Base-by-base conservation (phyloP, 202 grass and related monocot species). In the Eragrostis tef region DNA sequence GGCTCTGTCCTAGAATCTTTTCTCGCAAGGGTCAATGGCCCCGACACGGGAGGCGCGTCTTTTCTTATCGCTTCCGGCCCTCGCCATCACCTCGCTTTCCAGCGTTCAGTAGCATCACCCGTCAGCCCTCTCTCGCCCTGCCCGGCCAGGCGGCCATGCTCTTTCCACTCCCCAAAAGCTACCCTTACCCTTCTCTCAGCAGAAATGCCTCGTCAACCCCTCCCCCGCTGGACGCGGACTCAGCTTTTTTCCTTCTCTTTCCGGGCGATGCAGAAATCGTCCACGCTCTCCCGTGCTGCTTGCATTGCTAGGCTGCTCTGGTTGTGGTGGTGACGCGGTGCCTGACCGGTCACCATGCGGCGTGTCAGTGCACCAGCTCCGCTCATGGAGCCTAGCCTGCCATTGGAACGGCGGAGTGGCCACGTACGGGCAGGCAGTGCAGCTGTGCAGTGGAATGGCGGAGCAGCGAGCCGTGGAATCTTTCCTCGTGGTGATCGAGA, bases 1-100 rank as follows among this genome's bases (percentile, higher is more conserved):
- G 3, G 0, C 0, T 24, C 25, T 74, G 27, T 9, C 61, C 41
- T 16, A 70, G 45, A 75, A 84, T 74, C 69, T 75, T 69, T 79
- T 84, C 67, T 3, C 3, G 36, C 86, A 15, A 19, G 63, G 50
- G 49, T 84, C 74, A 88, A 79, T 84, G 67, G 22, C 50, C 73
- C 67, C 24, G 12, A 13, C 45, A 58, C 36, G 21, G 78, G 44
- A 21, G 10, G 46, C 65, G 4, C 46, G 73, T 43, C 67, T 73
- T 73, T 88, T 79, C 74, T 19, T 26, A 34, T 79, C 50, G 71
- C 57, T 16, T 78, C 57, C 36, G 3, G 4, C 29, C 39, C 64
- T 70, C 54, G 65, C 36, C 73, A 19, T 71, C 73, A 57, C 80
- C 41, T 86, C 36, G 14, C 67, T 42, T 52, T 64, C 46, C 61